Percentiles rank a stretch among this genome's conserved stretches.
Evolutionary conservation across 768 basidiomycete genomes (phyloP).

Genomic region (Tephrocybe sp.): DNA sequence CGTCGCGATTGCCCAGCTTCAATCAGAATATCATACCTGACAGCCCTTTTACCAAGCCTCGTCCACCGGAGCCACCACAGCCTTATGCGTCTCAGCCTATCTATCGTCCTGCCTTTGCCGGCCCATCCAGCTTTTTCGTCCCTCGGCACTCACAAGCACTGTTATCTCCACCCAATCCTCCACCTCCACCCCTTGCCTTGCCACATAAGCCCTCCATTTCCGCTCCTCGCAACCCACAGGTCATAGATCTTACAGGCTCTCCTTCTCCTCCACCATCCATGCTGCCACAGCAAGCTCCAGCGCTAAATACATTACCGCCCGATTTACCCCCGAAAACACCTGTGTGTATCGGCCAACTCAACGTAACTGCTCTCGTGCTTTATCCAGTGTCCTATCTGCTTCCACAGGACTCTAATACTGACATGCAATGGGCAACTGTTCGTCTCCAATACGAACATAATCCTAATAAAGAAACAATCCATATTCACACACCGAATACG

Average conservation of each 20-base stretch:
- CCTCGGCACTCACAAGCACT: slow-evolving; percentile 24
- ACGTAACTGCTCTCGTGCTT: slow-evolving; percentile 81
- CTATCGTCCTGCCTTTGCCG: slow-evolving; percentile 53
- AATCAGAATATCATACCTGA: slow-evolving; percentile 17
- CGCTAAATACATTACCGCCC: slow-evolving; percentile 37
- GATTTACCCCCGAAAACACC: slow-evolving; percentile 78
- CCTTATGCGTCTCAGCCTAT: slow-evolving; percentile 11
- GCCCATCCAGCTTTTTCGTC: slow-evolving; percentile 33
- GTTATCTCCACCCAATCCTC: slow-evolving; percentile 24
- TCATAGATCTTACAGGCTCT: slow-evolving; percentile 75
- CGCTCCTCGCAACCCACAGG: slow-evolving; percentile 39
- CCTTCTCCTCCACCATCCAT: slow-evolving; percentile 49
- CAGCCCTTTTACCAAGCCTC: slow-evolving; percentile 17
- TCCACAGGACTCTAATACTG: slow-evolving; percentile 40
- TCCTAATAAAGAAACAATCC: slow-evolving; percentile 70
- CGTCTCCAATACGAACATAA: slow-evolving; percentile 70
- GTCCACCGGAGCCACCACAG: background rate
- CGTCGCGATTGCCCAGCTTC: slow-evolving; percentile 23
- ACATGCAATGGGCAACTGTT: slow-evolving; percentile 66
- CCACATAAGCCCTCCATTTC: slow-evolving; percentile 20
- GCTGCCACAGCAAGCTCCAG: slow-evolving; percentile 22
- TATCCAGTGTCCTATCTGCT: slow-evolving; percentile 73
- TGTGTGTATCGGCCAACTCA: slow-evolving; percentile 84
- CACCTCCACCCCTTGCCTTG: slow-evolving; percentile 18
- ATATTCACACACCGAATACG: slow-evolving; percentile 64